Evolutionary conservation across 306 rosid genomes (phyloP).

Genomic region (Inga oerstediana): DNA sequence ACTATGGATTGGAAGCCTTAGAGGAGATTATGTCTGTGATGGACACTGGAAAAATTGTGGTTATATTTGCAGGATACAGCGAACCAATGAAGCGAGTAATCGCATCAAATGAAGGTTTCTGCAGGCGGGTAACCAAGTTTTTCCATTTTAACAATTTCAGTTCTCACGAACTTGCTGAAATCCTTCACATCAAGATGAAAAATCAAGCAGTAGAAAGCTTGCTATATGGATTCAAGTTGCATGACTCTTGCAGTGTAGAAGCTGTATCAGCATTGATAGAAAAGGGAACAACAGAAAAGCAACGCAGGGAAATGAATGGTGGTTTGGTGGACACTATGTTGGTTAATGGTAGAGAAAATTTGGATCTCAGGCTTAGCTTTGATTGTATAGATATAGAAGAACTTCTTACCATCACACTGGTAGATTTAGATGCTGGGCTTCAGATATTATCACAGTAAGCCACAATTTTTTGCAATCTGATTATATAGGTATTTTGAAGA

Average conservation of each 20-base stretch:
- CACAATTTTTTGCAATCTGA: constrained; percentile 32
- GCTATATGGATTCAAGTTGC: constrained; percentile 84
- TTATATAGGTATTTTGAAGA: constrained; percentile 30
- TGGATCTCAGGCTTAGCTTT: constrained; percentile 85
- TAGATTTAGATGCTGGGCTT: constrained; percentile 83
- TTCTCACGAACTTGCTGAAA: constrained; percentile 75
- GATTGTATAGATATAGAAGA: constrained; percentile 87
- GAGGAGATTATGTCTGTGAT: constrained; percentile 99
- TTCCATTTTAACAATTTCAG: constrained; percentile 79
- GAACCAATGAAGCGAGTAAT: constrained; percentile 97
- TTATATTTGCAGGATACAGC: constrained; percentile 89
- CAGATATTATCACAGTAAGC: constrained; percentile 51
- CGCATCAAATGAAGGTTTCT: constrained; percentile 87
- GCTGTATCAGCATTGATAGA: constrained; percentile 64
- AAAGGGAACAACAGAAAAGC: constrained; percentile 70
- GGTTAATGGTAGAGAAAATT: constrained; percentile 84
- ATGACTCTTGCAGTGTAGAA: constrained; percentile 64
- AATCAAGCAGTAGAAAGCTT: constrained; percentile 65
- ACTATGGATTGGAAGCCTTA: constrained; percentile 93
- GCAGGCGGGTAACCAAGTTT: constrained; percentile 95
- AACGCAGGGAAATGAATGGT: constrained; percentile 82
- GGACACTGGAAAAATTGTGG: constrained; percentile 92
- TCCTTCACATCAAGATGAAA: constrained; percentile 83
- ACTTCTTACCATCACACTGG: constrained; percentile 74
- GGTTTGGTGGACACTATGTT: constrained; percentile 83